Base-by-base conservation (phyloP, 148 eudicot species). In the Rhododendron ferrugineum region DNA sequence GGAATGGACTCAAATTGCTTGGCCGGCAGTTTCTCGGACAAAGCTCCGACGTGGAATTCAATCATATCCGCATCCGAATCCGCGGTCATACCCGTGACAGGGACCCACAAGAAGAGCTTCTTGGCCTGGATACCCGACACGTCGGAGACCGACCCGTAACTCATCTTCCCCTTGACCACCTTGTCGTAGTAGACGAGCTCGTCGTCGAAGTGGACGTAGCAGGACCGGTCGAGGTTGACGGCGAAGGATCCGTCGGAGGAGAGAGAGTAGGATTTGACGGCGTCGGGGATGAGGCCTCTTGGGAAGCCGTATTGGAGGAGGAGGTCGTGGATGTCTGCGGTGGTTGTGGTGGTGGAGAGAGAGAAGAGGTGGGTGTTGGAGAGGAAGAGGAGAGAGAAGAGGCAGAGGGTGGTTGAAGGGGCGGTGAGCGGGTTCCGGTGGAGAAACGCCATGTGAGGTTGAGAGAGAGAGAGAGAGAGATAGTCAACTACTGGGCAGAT, bases 61-160 rank as follows among this genome's bases (percentile, higher is more conserved):
- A 95, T 88, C 91, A 89, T 90, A 40, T 83, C 87, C 2, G 91
- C 81, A 1, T 77, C 75, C 1, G 81, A 56, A 91, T 93, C 93
- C 13, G 89, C 88, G 54, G 91, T 86, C 84, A 95, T 87, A 8
- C 93, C 94, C 1, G 91, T 90, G 1, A 95, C 98, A 34, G 94
- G 58, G 0, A 95, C 83, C 98, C 98, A 95, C 5, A 94, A 32
- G 86, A 94, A 92, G 68, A 94, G 81, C 88, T 88, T 87, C 89
- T 93, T 93, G 13, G 96, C 98, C 68, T 93, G 94, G 85, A 95
- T 95, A 0, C 98, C 98, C 1, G 95, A 89, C 5, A 95, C 98
- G 22, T 85, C 91, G 1, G 91, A 79, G 3, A 95, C 88, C 50
- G 91, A 86, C 10, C 98, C 98, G 30, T 86, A 90, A 13, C 76